phyloP scores from a whole-genome alignment of 768 basidiomycete species.

The Coprinopsis strossmayeri region DNA sequence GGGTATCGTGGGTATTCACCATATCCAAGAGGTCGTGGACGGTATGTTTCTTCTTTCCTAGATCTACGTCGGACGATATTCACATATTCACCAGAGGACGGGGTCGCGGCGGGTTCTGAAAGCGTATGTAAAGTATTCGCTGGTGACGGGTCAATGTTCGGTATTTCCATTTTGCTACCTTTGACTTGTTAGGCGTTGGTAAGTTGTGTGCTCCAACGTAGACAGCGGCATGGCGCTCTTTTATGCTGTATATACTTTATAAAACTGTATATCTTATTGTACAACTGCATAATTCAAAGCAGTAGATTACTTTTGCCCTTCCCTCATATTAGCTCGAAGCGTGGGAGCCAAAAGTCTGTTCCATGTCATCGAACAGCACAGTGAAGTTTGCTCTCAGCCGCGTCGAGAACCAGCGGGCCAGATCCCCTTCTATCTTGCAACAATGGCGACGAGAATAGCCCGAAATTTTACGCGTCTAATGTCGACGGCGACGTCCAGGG shows the following conservation, averaged over 20 bases:
- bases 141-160: neutral
- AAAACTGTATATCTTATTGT: constrained; percentile 9
- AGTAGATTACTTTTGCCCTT: constrained; percentile 1
- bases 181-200: too few relatives aligned
- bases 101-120: constrained; percentile 69
- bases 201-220: neutral
- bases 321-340: neutral
- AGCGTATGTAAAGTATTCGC: constrained; percentile 6
- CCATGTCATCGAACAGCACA: neutral
- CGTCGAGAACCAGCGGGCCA: neutral
- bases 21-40: constrained; percentile 63
- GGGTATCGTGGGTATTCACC: constrained; percentile 50
- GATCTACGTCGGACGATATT: neutral
- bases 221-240: neutral
- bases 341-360: constrained; percentile 1
- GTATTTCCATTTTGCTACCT: too few relatives aligned
- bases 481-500: constrained; percentile 33
- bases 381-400: neutral
- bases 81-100: constrained; percentile 27
- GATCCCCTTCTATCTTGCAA: constrained; percentile 1
- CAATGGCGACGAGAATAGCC: constrained; percentile 32
- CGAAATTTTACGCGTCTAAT: constrained; percentile 32
- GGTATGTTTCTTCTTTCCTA: constrained; percentile 37
- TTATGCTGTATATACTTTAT: constrained; percentile 11
- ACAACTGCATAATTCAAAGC: constrained; percentile 13